Evolutionary conservation across 805 yeast species (phyloP).

Genomic region (Candida railenensis): DNA sequence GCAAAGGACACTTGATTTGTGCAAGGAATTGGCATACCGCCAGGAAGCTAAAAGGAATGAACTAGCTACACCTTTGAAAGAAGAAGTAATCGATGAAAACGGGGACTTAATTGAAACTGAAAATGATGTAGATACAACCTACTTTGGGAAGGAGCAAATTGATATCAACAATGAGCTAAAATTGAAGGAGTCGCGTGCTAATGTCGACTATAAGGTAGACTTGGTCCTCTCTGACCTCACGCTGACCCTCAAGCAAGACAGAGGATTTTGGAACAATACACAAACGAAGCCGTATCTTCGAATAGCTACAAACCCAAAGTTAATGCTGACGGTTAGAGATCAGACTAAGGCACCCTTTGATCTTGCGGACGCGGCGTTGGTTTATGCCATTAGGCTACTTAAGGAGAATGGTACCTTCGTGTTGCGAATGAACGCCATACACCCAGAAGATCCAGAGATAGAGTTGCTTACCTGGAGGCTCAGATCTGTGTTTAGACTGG

Average conservation of each 20-base stretch:
- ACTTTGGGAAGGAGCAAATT: constrained; percentile 9
- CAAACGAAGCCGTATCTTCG: constrained; percentile 33
- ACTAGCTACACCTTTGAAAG: neutral
- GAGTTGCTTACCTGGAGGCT: constrained; percentile 22
- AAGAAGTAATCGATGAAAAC: neutral
- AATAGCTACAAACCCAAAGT: constrained; percentile 20
- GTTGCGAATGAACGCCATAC: constrained; percentile 24
- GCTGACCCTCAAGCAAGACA: constrained; percentile 31
- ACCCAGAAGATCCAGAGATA: constrained; percentile 28
- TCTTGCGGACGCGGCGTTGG: constrained; percentile 39
- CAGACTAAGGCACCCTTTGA: constrained; percentile 32
- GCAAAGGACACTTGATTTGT: constrained; percentile 20
- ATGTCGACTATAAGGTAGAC: constrained; percentile 29
- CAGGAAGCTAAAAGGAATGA: constrained; percentile 5
- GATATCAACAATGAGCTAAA: neutral
- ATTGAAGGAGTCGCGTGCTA: neutral
- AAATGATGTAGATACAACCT: constrained; percentile 27
- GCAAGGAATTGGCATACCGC: constrained; percentile 25
- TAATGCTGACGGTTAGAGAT: constrained; percentile 23
- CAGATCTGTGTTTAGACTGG: constrained; percentile 23
- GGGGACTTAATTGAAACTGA: constrained; percentile 13
- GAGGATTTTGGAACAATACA: constrained; percentile 39
- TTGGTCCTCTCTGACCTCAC: constrained; percentile 36
- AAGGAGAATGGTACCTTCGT: constrained; percentile 31
- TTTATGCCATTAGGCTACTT: constrained; percentile 27